A percentile compares a stretch with the other conserved stretches of the same genome.
phyloP scores from a whole-genome alignment of 164 flowering plant genomes.

The Nelumbo lutea region DNA sequence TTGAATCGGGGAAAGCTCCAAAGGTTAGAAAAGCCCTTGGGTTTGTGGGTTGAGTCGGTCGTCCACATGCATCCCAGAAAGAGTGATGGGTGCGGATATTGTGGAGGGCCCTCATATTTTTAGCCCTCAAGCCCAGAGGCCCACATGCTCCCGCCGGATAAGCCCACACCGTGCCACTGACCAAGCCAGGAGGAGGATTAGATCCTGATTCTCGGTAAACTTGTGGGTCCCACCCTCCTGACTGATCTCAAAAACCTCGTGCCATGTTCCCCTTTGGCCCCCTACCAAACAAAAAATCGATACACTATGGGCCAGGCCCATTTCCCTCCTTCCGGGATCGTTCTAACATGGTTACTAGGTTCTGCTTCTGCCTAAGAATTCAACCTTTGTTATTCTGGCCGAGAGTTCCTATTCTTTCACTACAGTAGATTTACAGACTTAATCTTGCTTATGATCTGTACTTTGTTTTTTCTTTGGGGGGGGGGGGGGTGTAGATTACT shows the following conservation, averaged over 20 bases:
- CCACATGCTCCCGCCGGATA: slow-evolving; percentile 8
- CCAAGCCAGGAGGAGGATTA: slow-evolving; percentile 8
- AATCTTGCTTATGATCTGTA: too few species aligned
- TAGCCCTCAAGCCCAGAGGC: slow-evolving; percentile 9
- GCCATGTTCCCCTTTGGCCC: slow-evolving; percentile 3
- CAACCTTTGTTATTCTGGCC: too few species aligned
- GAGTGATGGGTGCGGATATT: background rate
- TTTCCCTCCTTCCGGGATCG: background rate
- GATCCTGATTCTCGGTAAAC: slow-evolving; percentile 4
- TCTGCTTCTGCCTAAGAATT: too few species aligned
- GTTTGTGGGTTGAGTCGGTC: slow-evolving; percentile 8
- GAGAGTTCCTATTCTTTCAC: too few species aligned
- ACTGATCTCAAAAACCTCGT: background rate
- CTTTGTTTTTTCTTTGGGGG: too few species aligned
- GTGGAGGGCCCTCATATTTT: slow-evolving; percentile 4
- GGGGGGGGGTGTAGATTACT: too few species aligned
- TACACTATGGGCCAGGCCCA: background rate
- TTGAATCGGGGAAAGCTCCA: background rate
- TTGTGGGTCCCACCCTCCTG: background rate
- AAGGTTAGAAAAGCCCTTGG: background rate
- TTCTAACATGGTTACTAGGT: too few species aligned
- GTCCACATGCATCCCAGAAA: slow-evolving; percentile 9
- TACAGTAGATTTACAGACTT: too few species aligned
- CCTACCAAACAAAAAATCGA: background rate
- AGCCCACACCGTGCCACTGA: slow-evolving; percentile 3